Percentiles rank a stretch among this genome's conserved stretches.
phyloP scores from a whole-genome alignment of 306 rosid genomes.

The Spatholobus suberectus region DNA sequence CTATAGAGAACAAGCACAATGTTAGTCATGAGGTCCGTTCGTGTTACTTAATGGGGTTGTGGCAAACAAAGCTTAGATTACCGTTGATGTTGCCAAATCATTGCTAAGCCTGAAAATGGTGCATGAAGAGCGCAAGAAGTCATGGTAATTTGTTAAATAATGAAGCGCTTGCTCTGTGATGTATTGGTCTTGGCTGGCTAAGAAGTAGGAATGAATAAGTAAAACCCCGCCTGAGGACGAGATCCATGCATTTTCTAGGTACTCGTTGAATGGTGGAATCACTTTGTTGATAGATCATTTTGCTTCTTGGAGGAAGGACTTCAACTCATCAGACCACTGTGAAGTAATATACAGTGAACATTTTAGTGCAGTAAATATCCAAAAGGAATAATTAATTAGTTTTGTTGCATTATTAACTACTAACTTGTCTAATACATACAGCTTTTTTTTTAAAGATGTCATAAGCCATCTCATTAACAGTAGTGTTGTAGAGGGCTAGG shows the following conservation, averaged over 20 bases:
- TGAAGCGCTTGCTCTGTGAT: slow-evolving; percentile 37
- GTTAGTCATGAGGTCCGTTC: background rate
- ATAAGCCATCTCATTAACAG: slow-evolving; percentile 45
- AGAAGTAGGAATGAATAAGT: slow-evolving; percentile 47
- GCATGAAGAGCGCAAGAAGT: slow-evolving; percentile 41
- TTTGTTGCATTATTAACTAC: too few species aligned
- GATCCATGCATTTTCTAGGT: slow-evolving; percentile 47
- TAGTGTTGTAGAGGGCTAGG: slow-evolving; percentile 56
- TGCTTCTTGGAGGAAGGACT: slow-evolving; percentile 52
- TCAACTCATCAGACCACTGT: slow-evolving; percentile 53
- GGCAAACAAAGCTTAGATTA: background rate
- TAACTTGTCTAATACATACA: too few species aligned
- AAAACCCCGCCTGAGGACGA: slow-evolving; percentile 38
- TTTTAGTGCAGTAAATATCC: background rate
- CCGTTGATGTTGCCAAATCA: slow-evolving; percentile 48
- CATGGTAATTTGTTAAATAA: slow-evolving; percentile 26
- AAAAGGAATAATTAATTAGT: background rate
- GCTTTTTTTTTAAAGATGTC: slow-evolving; percentile 43
- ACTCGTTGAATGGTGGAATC: slow-evolving; percentile 45
- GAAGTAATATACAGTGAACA: background rate
- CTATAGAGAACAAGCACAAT: background rate
- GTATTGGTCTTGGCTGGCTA: background rate
- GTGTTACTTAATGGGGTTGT: too few species aligned
- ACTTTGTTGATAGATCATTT: slow-evolving; percentile 37
- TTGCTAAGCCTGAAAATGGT: slow-evolving; percentile 49